Base-by-base conservation (phyloP, 1,284 basidiomycete genomes). In the Cryptococcus floricola region DNA sequence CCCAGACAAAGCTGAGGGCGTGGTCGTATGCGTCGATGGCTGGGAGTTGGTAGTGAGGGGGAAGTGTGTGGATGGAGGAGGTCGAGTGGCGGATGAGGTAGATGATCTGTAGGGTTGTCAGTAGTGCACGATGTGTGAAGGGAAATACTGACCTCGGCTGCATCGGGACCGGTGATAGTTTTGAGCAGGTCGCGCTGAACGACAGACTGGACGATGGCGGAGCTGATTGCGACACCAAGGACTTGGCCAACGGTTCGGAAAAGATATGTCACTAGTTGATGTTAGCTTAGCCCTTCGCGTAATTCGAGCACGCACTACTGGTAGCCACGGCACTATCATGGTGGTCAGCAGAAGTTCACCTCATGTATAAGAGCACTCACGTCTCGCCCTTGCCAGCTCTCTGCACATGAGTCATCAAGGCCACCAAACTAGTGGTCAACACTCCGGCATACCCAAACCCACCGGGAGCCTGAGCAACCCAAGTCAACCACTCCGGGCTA, bases 201-300 rank as follows among this genome's bases (percentile, higher is more conserved):
- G 37, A 91, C 81, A 7, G 83, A 82, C 76, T 94, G 91, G 34
- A 91, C 78, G 50, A 93, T 76, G 1, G 89, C 87, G 25, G 88
- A 87, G 62, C 86, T 86, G 49, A 92, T 78, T 63, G 87, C 87
- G 52, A 94, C 91, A 44, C 91, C 91, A 50, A 93, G 82, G n/a
- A 92, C 91, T 78, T 93, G 91, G 12, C 91, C 91, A 14, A 89
- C 88, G 10, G 90, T 91, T 64, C 91, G 82, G 79, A 91, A 92
- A 53, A 93, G 80, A 76, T 94, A 94, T 23, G 88, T 89, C 68
- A 93, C 90, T 92, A 66, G 12, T 14, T n/a, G 34, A 10, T 12
- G 44, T 59, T 46, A 63, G 60, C 57, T 27, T 23, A 6, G 39
- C 46, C 13, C 10, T n/a, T 28, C 14, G 46, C 23, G 10, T 31